These are phyloP conservation scores for Globisporangium polare DNA, from an alignment of 352 stramenopile species.

Conservation along the genomic window DNA sequence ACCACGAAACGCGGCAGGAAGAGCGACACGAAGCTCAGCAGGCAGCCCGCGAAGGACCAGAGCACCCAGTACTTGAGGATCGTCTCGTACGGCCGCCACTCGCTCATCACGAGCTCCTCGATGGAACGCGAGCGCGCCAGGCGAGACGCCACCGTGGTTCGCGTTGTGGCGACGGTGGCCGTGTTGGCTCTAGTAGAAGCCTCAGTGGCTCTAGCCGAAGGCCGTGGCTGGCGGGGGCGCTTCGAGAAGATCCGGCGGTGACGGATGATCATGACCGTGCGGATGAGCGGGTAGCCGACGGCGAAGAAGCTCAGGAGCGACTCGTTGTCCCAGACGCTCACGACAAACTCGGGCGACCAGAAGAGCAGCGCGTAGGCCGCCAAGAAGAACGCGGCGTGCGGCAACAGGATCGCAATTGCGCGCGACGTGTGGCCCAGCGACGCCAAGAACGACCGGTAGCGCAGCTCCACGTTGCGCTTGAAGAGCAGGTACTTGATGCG, in stretches of 20 bases:
- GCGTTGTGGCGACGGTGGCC: background rate
- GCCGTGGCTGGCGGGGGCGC: constrained; percentile 2
- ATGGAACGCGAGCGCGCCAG: constrained; percentile 12
- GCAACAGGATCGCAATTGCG: constrained; percentile 50
- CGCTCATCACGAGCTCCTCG: constrained; percentile 27
- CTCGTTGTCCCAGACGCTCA: constrained; percentile 54
- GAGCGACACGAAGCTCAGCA: constrained; percentile 49
- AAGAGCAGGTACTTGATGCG: constrained; percentile 48
- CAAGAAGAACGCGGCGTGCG: constrained; percentile 61
- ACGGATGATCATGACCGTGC: constrained; percentile 61
- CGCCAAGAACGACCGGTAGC: constrained; percentile 62
- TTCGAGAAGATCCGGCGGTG: constrained; percentile 44
- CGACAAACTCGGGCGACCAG: constrained; percentile 42
- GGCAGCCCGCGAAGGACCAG: constrained; percentile 55
- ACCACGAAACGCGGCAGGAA: constrained; percentile 65
- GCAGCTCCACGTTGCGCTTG: constrained; percentile 42
- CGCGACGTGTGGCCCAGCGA: constrained; percentile 74
- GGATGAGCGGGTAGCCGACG: constrained; percentile 59
- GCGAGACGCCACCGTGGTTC: background rate
- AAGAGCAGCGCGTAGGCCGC: constrained; percentile 54
- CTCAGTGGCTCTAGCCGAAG: background rate
- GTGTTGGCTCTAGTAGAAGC: constrained; percentile 1
- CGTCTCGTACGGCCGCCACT: constrained; percentile 70
- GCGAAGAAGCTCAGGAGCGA: constrained; percentile 55
- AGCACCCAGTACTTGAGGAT: constrained; percentile 85